Base-by-base conservation (phyloP, 202 grass and related monocot genomes). In the Eragrostis tef region DNA sequence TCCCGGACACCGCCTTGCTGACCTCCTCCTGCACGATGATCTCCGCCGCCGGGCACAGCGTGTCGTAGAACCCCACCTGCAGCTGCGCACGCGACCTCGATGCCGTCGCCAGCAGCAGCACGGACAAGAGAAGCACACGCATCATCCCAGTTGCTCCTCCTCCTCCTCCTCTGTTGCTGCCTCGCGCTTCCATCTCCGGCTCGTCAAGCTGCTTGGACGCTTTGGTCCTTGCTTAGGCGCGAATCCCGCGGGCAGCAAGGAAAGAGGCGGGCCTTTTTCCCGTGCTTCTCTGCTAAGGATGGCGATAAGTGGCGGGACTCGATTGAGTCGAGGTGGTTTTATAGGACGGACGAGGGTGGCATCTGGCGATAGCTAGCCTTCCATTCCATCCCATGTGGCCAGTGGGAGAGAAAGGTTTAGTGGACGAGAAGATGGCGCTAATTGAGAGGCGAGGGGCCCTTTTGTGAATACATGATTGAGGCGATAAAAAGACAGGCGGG, bases 11-110 rank as follows among this genome's bases (percentile, higher is more conserved):
- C 0, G 74, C 91, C 76, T 89, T 94, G 73, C 70, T 87, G 1
- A 97, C 91, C 86, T 94, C 94, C 60, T 92, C 85, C 54, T 83
- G 61, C 17, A 97, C 84, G 77, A 97, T 91, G 84, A 92, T 79
- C 81, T 97, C 94, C 34, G 91, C 91, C 74, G 88, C 87, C 2
- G 94, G 91, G 85, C 94, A 94, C 45, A 65, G 66, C 67, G 82
- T 83, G 77, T 86, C 80, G 56, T 97, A 97, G 87, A 70, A 97
- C 5, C 89, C 94, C 12, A 87, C 74, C 74, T 85, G 67, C 42
- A 91, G 89, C 86, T 94, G 92, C 82, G 89, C 92, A 45, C 29
- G 34, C 53, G 71, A 47, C 58, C 6, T 24, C 44, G 39, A 13
- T 60, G 81, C 64, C 67, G 73, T 15, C 13, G 64, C 70, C 84